Percentiles rank a stretch among this genome's conserved stretches.
These are phyloP conservation scores for Hypoxylon intermedium DNA, from an alignment of 495 filamentous ascomycete species.

Conservation along the genomic window DNA sequence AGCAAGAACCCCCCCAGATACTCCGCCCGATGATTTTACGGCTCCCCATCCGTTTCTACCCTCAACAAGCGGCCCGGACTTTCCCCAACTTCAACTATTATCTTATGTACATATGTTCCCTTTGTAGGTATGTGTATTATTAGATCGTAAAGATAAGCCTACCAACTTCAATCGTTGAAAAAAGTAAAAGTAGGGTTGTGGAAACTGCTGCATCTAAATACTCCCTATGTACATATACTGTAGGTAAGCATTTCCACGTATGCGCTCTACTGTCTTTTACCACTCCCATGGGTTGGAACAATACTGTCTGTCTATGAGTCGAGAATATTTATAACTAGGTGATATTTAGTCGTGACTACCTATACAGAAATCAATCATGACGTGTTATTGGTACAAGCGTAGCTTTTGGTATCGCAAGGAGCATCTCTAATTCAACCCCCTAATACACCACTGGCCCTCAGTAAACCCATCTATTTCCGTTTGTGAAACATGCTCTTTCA, in stretches of 20 bases:
- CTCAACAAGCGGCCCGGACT: conserved; percentile 36
- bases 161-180: too few species aligned
- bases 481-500: conserved; percentile 46
- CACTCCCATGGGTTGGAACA: background rate
- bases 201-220: too few species aligned
- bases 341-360: conserved; percentile 26
- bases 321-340: conserved; percentile 17
- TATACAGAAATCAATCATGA: conserved; percentile 37
- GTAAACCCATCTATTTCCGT: conserved; percentile 43
- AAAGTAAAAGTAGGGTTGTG: too few species aligned
- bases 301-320: background rate
- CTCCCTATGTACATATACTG: too few species aligned
- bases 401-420: conserved; percentile 47
- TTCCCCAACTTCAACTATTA: conserved; percentile 37
- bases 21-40: conserved; percentile 28
- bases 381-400: conserved; percentile 44
- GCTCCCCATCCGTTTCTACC: conserved; percentile 15
- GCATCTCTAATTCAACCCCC: conserved; percentile 44
- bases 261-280: background rate
- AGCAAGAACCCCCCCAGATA: conserved; percentile 9
- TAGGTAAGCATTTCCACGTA: too few species aligned
- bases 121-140: too few species aligned
- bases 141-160: too few species aligned
- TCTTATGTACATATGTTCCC: background rate
- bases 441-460: conserved; percentile 39